A percentile compares a stretch with the other conserved stretches of the same genome.
Evolutionary conservation across 2,329 filamentous ascomycete species (phyloP).

Genomic region (Colletotrichum falcatum): DNA sequence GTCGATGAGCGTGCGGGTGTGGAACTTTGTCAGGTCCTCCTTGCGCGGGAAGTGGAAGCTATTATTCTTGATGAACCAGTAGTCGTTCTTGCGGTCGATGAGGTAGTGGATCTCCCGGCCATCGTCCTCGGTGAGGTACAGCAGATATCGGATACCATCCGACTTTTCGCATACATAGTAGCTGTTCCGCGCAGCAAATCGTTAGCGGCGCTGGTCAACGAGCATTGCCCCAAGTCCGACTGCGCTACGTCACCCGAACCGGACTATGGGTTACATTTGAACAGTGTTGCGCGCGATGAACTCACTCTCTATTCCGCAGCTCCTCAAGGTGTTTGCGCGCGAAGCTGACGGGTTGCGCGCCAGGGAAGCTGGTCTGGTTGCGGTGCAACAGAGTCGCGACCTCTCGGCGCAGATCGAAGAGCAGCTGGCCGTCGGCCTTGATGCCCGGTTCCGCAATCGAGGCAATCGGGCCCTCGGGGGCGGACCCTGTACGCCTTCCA

Average conservation of each 20-base stretch:
- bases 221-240: background rate
- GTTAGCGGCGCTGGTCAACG: slow-evolving; percentile 24
- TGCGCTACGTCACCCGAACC: background rate
- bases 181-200: slow-evolving; percentile 52
- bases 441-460: slow-evolving; percentile 73
- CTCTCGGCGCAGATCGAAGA: slow-evolving; percentile 73
- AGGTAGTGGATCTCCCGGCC: slow-evolving; percentile 83
- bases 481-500: slow-evolving; percentile 41
- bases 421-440: slow-evolving; percentile 71
- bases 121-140: slow-evolving; percentile 83
- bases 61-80: slow-evolving; percentile 81
- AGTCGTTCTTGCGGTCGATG: slow-evolving; percentile 98
- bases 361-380: slow-evolving; percentile 79
- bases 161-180: slow-evolving; percentile 99
- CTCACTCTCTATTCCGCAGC: slow-evolving; percentile 80
- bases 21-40: slow-evolving; percentile 74
- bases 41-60: slow-evolving; percentile 84
- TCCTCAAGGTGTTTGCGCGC: slow-evolving; percentile 84
- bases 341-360: slow-evolving; percentile 95
- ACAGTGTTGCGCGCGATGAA: slow-evolving; percentile 25
- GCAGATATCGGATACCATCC: slow-evolving; percentile 93
- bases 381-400: slow-evolving; percentile 82
- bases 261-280: background rate
- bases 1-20: slow-evolving; percentile 86
- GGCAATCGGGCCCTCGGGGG: slow-evolving; percentile 53